These are phyloP conservation scores for Rhodotorula graminis DNA, from an alignment of 768 basidiomycete genomes.

Conservation along the genomic window DNA sequence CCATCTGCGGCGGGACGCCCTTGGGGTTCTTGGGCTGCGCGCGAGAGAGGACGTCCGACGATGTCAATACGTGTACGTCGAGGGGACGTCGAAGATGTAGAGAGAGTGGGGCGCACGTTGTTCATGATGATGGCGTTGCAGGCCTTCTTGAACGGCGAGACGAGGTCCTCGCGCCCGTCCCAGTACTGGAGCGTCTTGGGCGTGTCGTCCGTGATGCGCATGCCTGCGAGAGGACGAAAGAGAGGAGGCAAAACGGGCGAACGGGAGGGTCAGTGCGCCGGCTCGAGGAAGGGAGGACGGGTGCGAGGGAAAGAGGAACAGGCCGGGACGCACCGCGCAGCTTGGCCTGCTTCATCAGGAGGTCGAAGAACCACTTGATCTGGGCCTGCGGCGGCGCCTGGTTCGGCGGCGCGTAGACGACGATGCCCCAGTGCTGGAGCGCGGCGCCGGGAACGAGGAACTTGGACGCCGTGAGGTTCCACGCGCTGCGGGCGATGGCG, in stretches of 20 bases:
- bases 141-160: not conserved
- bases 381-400: not conserved
- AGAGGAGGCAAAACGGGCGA: too few species aligned
- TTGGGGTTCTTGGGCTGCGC: slow-evolving; percentile 9
- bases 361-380: slow-evolving; percentile 16
- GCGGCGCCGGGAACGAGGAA: slow-evolving; percentile 15
- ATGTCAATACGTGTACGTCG: not conserved
- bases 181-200: not conserved
- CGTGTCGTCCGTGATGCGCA: not conserved
- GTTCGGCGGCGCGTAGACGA: slow-evolving; percentile 5
- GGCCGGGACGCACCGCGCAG: not conserved
- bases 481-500: slow-evolving; percentile 1
- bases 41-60: not conserved
- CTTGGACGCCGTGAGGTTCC: slow-evolving; percentile 24
- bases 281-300: not conserved
- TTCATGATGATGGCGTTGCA: not conserved
- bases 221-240: not conserved
- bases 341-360: not conserved
- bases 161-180: not conserved
- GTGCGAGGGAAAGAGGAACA: too few species aligned
- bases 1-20: slow-evolving; percentile 13
- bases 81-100: too few species aligned
- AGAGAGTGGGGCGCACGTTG: not conserved
- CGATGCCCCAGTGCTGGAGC: slow-evolving; percentile 30
- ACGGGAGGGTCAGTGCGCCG: too few species aligned